Evolutionary conservation across 2,329 filamentous ascomycete species (phyloP), one percentile per base, ranked within the genome.

Genomic region (Ceratocystis cubensis): DNA sequence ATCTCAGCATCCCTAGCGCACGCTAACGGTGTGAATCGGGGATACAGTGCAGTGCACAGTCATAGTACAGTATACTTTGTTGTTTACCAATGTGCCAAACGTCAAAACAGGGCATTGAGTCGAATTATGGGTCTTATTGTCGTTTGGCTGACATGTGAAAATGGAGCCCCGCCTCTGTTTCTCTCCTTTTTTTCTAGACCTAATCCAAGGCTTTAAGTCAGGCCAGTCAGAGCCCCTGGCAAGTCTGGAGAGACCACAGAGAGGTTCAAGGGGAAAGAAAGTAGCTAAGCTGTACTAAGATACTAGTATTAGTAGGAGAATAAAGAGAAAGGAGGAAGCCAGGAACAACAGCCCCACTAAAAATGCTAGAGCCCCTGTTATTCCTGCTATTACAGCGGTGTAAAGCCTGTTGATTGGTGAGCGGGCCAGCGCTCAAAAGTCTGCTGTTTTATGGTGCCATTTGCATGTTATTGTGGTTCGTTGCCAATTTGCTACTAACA

Each of bases 371-470:
- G 44, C 10, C 10, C 44, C 44, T 44, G 46, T 28, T 17, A 15
- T 25, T 6, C 30, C 46, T 44, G 33, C 10, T 57, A 57, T 63
- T 63, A 63, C 41, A 25, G 48, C 41, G 33, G 56, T 30, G 20
- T 25, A 53, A 25, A 53, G 48, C 61, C 37, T 41, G 66, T 37
- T 64, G 62, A 67, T 67, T 67, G 66, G 66, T 13, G 20, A 15
- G 37, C 10, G 13, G 66, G 28, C 25, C 22, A 46, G 15, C 44
- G 28, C 44, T 48, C 45, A 25, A 59, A 53, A 30, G 65, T 63
- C 65, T 50, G 66, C 33, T 66, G 41, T 50, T 53, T 65, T 61
- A 59, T 68, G 66, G 66, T 68, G 63, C 59, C 56, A 68, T 68
- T 65, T 65, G 44, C 59, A 28, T 56, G 46, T 37, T 64, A 33